phyloP scores from a whole-genome alignment of 1,284 basidiomycete genomes.

The Stygiomarasmius scandens region DNA sequence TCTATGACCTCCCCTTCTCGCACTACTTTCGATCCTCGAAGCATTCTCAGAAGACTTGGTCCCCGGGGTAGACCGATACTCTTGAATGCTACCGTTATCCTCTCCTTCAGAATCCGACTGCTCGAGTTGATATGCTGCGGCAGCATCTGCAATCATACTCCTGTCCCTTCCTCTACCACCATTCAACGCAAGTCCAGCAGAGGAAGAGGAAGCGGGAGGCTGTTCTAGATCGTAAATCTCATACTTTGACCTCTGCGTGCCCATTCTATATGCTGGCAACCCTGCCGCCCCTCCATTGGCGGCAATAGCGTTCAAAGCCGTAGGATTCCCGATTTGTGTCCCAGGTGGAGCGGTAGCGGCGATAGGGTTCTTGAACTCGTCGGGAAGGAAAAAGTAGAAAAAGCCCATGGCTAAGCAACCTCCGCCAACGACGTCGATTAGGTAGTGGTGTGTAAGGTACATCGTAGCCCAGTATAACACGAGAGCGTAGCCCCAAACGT shows the following conservation, averaged over 20 bases:
- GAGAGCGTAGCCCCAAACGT: conserved; percentile 86
- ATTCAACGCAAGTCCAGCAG: no score
- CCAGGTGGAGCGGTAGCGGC: conserved; percentile 51
- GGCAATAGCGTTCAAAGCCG: neutral
- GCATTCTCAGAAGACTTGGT: no score
- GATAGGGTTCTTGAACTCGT: conserved; percentile 68
- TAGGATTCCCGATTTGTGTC: neutral
- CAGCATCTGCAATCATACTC: no score
- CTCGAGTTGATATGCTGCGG: no score
- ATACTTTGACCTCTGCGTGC: conserved; percentile 58
- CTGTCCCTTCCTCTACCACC: no score
- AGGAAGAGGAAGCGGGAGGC: no score
- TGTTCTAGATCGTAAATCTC: conserved; percentile 67
- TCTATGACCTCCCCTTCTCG: no score
- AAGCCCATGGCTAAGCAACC: conserved; percentile 86
- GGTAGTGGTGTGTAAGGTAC: conserved; percentile 97
- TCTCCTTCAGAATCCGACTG: no score
- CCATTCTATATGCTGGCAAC: conserved; percentile 26
- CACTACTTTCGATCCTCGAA: no score
- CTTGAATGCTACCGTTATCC: no score
- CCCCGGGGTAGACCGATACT: no score
- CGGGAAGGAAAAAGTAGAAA: conserved; percentile 90
- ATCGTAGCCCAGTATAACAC: conserved; percentile 98
- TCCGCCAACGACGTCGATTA: conserved; percentile 95
- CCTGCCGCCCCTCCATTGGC: conserved; percentile 24